These are phyloP conservation scores for Trichoderma atroviride DNA, from an alignment of 2,329 filamentous ascomycete genomes.

Conservation along the genomic window DNA sequence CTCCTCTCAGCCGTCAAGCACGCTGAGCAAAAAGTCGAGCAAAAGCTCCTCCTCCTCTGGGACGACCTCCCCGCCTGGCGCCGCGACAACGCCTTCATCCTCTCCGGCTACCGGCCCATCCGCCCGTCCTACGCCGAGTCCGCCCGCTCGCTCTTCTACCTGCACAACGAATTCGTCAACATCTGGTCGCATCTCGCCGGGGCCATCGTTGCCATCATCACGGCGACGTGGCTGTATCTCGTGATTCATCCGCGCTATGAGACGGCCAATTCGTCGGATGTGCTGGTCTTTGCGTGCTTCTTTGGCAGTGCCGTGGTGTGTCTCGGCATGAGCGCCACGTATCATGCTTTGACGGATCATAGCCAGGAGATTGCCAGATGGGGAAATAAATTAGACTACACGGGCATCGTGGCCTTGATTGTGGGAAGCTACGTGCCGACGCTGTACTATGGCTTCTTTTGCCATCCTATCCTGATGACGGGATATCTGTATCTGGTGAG, in stretches of 20 bases:
- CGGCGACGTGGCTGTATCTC: conserved; percentile 56
- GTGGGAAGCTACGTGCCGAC: conserved; percentile 89
- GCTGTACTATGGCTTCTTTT: conserved; percentile 84
- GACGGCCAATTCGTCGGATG: conserved; percentile 62
- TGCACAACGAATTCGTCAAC: conserved; percentile 66
- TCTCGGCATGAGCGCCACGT: conserved; percentile 80
- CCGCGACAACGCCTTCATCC: conserved; percentile 62
- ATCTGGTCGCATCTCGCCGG: conserved; percentile 69
- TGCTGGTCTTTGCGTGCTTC: conserved; percentile 77
- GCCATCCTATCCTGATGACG: conserved; percentile 64
- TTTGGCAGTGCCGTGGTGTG: conserved; percentile 74
- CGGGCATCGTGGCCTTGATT: conserved; percentile 89
- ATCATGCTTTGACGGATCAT: conserved; percentile 84
- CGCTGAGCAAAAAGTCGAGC: conserved; percentile 46
- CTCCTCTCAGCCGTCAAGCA: conserved; percentile 35
- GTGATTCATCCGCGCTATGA: conserved; percentile 67
- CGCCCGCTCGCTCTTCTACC: conserved; percentile 52
- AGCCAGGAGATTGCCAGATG: conserved; percentile 74
- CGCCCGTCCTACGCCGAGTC: conserved; percentile 52
- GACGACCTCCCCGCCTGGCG: conserved; percentile 62
- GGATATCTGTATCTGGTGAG: conserved; percentile 76
- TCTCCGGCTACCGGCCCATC: conserved; percentile 55
- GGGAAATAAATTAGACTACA: conserved; percentile 93
- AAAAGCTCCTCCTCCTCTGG: conserved; percentile 54
- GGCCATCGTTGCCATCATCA: conserved; percentile 58